A percentile compares a stretch with the other conserved stretches of the same genome.
Evolutionary conservation across 176 grass and related monocot species (phyloP).

Genomic region (Dendrocalamus sinicus): DNA sequence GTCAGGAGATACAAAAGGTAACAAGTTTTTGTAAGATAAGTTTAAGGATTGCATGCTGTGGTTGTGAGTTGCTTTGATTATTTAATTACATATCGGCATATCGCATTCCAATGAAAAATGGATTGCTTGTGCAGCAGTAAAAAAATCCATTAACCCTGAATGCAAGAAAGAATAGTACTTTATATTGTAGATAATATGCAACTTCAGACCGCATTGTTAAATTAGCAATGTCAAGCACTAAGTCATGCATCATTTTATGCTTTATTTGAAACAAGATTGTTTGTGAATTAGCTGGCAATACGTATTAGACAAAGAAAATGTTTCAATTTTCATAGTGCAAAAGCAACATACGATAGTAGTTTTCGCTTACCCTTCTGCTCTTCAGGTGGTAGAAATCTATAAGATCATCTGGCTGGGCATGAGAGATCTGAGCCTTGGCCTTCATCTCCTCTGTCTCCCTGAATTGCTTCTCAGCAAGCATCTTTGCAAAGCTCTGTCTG

Average conservation of each 20-base stretch:
- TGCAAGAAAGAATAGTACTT: neutral
- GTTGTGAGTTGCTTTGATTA: neutral
- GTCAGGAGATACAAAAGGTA: conserved; percentile 1
- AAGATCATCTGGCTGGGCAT: conserved; percentile 83
- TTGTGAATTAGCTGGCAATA: neutral
- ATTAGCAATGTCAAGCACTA: neutral
- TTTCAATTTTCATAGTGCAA: neutral
- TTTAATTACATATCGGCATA: neutral
- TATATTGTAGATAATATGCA: neutral
- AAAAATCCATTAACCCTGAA: neutral
- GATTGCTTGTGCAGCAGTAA: neutral
- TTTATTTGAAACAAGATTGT: neutral
- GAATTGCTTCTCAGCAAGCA: conserved; percentile 86
- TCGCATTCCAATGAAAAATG: neutral
- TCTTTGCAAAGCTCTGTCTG: conserved; percentile 62
- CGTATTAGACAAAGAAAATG: neutral
- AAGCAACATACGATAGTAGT: neutral
- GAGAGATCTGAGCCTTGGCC: conserved; percentile 64
- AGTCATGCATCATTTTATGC: neutral
- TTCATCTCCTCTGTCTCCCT: conserved; percentile 77
- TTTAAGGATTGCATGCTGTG: neutral
- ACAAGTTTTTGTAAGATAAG: neutral
- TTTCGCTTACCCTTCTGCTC: conserved; percentile 58
- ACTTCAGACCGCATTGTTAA: neutral
- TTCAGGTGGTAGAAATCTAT: conserved; percentile 90